These are phyloP conservation scores for Trypethelium eluteriae DNA, from an alignment of 495 filamentous ascomycete species.

Conservation along the genomic window DNA sequence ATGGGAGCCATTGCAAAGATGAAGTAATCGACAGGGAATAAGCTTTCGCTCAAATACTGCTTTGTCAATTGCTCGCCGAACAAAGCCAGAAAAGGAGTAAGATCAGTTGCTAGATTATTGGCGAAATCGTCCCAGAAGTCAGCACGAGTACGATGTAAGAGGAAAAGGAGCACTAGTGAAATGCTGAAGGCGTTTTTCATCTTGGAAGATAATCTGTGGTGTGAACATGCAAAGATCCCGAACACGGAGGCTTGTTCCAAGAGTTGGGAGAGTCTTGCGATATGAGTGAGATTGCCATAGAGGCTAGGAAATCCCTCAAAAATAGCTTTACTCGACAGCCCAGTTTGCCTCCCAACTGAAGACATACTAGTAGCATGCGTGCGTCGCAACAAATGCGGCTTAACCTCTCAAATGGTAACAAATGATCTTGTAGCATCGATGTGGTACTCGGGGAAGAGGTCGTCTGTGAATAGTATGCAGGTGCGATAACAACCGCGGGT, in stretches of 20 bases:
- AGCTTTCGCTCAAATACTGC: slow-evolving; percentile 51
- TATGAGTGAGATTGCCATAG: background rate
- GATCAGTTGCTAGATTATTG: slow-evolving; percentile 34
- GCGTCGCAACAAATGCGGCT: too few species aligned
- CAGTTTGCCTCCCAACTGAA: background rate
- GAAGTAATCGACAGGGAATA: slow-evolving; percentile 43
- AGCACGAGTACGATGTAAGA: background rate
- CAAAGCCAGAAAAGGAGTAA: slow-evolving; percentile 43
- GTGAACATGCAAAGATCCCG: too few species aligned
- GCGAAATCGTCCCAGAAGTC: slow-evolving; percentile 1
- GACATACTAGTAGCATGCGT: background rate
- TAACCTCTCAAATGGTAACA: too few species aligned
- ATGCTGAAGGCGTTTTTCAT: background rate
- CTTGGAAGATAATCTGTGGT: background rate
- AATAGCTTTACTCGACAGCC: background rate
- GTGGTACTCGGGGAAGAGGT: too few species aligned
- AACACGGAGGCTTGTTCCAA: too few species aligned
- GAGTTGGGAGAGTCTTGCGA: too few species aligned
- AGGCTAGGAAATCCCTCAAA: background rate
- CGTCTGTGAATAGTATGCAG: too few species aligned
- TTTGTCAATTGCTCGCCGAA: slow-evolving; percentile 52
- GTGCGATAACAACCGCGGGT: too few species aligned
- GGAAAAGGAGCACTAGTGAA: background rate
- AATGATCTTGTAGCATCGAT: too few species aligned
- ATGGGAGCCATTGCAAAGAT: slow-evolving; percentile 50